Evolutionary conservation across 306 rosid genomes (phyloP).

Genomic region (Castanopsis chinensis): DNA sequence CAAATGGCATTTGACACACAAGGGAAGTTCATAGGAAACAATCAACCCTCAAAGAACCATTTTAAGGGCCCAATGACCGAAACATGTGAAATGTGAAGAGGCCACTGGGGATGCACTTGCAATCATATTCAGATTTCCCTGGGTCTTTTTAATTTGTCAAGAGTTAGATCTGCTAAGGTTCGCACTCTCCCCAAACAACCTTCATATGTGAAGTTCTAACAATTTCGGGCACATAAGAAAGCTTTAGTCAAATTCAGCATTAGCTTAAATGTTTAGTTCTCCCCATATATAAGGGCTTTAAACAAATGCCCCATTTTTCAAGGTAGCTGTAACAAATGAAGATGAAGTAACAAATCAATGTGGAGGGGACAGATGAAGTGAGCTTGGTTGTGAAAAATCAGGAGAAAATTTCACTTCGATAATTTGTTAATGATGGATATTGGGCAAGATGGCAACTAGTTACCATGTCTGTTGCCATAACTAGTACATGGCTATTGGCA

Average conservation of each 20-base stretch:
- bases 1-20: no score
- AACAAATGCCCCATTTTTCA: background rate
- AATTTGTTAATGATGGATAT: background rate
- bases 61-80: no score
- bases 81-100: background rate
- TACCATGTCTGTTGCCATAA: background rate
- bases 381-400: background rate
- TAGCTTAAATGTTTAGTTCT: background rate
- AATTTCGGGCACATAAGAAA: background rate
- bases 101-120: background rate
- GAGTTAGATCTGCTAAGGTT: background rate
- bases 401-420: background rate
- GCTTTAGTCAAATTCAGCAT: background rate
- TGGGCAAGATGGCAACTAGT: background rate
- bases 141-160: background rate
- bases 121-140: background rate
- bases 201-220: background rate
- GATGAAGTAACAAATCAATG: background rate
- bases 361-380: background rate
- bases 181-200: background rate
- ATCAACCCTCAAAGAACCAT: no score
- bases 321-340: background rate
- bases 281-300: background rate
- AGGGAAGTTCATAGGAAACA: no score
- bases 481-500: background rate